These are phyloP conservation scores for Monosporascus cannonballus DNA, from an alignment of 2,329 filamentous ascomycete genomes.

Conservation along the genomic window DNA sequence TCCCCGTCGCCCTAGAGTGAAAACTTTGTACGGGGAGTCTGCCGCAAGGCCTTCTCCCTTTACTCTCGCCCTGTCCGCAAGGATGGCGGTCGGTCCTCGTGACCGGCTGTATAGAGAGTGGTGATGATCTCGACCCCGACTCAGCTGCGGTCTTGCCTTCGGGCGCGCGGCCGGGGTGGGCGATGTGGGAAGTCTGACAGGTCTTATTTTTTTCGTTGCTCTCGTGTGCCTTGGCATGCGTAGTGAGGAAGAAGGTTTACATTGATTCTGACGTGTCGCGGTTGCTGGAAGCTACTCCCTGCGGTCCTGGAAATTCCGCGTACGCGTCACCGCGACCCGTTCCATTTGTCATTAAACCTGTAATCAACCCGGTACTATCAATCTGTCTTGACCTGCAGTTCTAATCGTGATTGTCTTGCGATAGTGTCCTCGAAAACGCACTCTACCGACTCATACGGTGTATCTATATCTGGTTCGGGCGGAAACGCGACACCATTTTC, in stretches of 20 bases:
- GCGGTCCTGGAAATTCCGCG: no score
- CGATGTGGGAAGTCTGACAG: conserved; percentile 89
- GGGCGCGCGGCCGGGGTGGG: conserved; percentile 74
- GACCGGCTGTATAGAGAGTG: conserved; percentile 69
- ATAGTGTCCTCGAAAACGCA: no score
- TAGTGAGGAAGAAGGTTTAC: conserved; percentile 43
- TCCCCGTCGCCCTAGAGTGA: conserved; percentile 90
- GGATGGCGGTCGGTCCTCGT: conserved; percentile 44
- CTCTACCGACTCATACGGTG: no score
- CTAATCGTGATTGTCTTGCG: no score
- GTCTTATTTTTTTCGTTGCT: conserved; percentile 53
- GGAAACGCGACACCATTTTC: no score
- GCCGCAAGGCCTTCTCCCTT: conserved; percentile 35
- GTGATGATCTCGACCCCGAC: conserved; percentile 90
- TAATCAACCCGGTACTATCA: no score
- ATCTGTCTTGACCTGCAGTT: no score
- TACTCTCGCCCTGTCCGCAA: conserved; percentile 56
- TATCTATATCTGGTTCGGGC: no score
- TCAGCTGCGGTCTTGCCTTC: conserved; percentile 59
- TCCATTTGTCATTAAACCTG: no score
- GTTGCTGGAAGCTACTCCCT: no score
- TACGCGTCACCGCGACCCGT: no score
- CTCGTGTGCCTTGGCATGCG: conserved; percentile 38
- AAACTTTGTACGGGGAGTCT: conserved; percentile 40
- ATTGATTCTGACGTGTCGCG: no score